Evolutionary conservation across 2,329 filamentous ascomycete genomes (phyloP), one percentile per base, ranked within the genome.

Genomic region (Boeremia lycopersici): DNA sequence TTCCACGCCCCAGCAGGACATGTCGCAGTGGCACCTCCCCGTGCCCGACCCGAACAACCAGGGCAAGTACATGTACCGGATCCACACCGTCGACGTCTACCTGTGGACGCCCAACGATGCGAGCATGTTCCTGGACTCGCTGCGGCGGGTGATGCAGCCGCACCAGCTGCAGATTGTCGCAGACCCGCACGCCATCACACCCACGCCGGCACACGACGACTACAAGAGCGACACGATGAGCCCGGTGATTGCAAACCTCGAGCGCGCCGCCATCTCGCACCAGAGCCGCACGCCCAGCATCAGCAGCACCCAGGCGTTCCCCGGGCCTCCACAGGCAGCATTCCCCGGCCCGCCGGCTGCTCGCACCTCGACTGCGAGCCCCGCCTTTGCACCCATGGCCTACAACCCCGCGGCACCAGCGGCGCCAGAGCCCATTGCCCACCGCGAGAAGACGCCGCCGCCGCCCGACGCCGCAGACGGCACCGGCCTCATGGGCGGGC

Each of bases 371-470:
- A 59, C 68, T 12, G 59, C 69, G 12, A 70, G 67, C 42, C 65
- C 78, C n/a, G 65, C 77, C 30, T 88, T 86, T 62, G 79, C 76
- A 7, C 87, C 88, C 0, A 86, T 90, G 77, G 84, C 88, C 2
- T 93, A 93, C 70, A 93, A 93, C 69, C 90, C 90, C 3, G 89
- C 90, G 0, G 89, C 89, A 1, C 90, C 90, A 4, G 82, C 89
- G 0, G 88, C 89, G 0, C 89, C 89, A 0, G 89, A 93, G 71
- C 80, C 84, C 19, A 86, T 92, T 46, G 79, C 82, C 17, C 85
- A 90, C 71, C 83, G 90, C 42, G 90, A 93, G 73, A 92, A 92
- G 81, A 93, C 90, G 0, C 90, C 89, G 1, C 86, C 90, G 4
- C 88, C 88, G 3, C 84, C 87, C 30, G 89, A 92, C 64, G 85